A percentile compares a stretch with the other conserved stretches of the same genome.
Conservation (phyloP, 2,329 filamentous ascomycete genomes). For the Hypomyces perniciosus region DNA sequence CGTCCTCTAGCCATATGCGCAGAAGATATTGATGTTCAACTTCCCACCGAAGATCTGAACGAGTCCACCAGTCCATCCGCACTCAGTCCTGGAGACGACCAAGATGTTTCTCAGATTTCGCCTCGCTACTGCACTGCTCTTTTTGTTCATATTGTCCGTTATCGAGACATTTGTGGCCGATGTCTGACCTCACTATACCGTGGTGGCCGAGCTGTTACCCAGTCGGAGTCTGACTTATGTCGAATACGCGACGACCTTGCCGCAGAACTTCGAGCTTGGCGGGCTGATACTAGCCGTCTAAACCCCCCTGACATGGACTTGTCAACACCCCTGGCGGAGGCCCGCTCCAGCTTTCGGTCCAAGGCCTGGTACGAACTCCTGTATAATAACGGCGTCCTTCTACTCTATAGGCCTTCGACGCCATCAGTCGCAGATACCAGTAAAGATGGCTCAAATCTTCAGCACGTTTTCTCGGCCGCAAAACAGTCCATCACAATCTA, state of each 20-base stretch:
- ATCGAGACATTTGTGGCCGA: conserved; percentile 35
- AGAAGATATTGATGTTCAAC: conserved; percentile 35
- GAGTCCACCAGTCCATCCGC: conserved; percentile 13
- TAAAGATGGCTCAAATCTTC: conserved; percentile 22
- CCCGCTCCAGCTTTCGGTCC: conserved; percentile 34
- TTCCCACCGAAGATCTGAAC: conserved; percentile 24
- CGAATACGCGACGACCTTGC: conserved; percentile 20
- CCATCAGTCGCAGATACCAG: conserved; percentile 16
- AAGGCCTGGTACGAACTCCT: conserved; percentile 38
- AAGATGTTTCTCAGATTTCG: conserved; percentile 15
- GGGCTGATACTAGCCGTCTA: conserved; percentile 21
- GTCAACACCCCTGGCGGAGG: conserved; percentile 9
- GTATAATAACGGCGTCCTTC: conserved; percentile 37
- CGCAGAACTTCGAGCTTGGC: conserved; percentile 28
- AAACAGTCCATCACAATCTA: conserved; percentile 37
- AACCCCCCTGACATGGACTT: conserved; percentile 16
- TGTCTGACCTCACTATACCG: conserved; percentile 31
- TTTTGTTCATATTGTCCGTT: conserved; percentile 35
- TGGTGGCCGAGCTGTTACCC: conserved; percentile 13
- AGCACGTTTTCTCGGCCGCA: conserved; percentile 34
- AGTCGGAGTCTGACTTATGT: not conserved
- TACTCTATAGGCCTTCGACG: conserved; percentile 37
- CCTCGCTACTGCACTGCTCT: conserved; percentile 24
- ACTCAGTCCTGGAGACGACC: conserved; percentile 7
- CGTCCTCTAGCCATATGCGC: conserved; percentile 34